phyloP scores from a whole-genome alignment of 495 filamentous ascomycete species.

The Aspergillus sparsus region DNA sequence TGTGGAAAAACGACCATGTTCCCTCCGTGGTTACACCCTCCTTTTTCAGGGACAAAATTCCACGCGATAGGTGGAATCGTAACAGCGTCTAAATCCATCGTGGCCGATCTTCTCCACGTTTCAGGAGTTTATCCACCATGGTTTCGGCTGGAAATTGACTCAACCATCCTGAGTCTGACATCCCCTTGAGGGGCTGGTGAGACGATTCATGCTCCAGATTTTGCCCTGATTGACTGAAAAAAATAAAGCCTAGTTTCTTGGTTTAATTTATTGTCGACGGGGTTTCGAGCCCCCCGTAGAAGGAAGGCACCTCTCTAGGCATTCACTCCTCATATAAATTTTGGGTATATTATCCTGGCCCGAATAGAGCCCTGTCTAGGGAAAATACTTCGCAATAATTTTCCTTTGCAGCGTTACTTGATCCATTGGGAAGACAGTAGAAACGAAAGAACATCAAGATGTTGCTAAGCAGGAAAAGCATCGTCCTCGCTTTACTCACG shows the following conservation, averaged over 20 bases:
- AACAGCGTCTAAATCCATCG: neutral
- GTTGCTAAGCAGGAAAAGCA: neutral
- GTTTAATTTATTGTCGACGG: neutral
- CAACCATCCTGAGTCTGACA: slow-evolving; percentile 1
- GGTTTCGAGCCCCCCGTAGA: too few species aligned
- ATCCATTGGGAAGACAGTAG: neutral
- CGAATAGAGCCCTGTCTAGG: too few species aligned
- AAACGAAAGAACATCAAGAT: neutral
- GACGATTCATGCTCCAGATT: neutral
- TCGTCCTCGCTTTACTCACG: slow-evolving; percentile 2
- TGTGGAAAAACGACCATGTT: too few species aligned
- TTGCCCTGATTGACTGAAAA: neutral
- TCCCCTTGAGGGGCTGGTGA: neutral
- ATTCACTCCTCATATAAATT: too few species aligned
- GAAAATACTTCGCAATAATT: too few species aligned
- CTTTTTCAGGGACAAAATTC: too few species aligned
- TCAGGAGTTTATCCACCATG: slow-evolving; percentile 10
- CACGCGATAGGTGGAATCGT: slow-evolving; percentile 5
- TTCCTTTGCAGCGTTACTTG: neutral
- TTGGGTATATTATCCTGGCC: too few species aligned
- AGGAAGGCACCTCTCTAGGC: too few species aligned
- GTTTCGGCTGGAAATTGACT: neutral
- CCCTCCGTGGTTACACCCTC: too few species aligned
- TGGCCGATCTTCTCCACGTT: slow-evolving; percentile 13
- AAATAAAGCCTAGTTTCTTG: neutral